Conservation (phyloP, 495 filamentous ascomycete species). For the Tuber calosporum region DNA sequence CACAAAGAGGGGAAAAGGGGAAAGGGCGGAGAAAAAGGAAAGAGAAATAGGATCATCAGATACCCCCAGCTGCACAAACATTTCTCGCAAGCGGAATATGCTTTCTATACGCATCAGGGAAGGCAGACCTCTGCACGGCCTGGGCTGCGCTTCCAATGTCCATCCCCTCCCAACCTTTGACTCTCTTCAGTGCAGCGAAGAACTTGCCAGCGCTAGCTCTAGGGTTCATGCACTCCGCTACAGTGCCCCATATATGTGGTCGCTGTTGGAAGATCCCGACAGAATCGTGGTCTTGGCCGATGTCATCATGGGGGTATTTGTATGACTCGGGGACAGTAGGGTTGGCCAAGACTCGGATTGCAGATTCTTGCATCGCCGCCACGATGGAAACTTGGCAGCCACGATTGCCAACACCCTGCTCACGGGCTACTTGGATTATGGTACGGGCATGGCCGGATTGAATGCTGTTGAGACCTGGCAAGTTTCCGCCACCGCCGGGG, state of each 20-base stretch:
- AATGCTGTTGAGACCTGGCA: not conserved
- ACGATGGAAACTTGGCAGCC: constrained; percentile 7
- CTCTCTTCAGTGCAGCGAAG: not conserved
- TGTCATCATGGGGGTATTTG: constrained; percentile 4
- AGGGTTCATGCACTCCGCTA: not conserved
- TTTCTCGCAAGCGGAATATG: not conserved
- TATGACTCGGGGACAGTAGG: constrained; percentile 5
- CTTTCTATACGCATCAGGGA: not conserved
- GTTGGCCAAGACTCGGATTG: constrained; percentile 6
- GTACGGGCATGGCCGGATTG: constrained; percentile 4
- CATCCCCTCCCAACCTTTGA: not conserved
- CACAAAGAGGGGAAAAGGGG: not conserved
- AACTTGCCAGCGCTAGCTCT: not conserved
- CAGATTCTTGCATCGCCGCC: constrained; percentile 6
- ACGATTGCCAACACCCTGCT: constrained; percentile 6
- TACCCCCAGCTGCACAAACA: not conserved
- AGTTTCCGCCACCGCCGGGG: not conserved
- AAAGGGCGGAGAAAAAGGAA: not conserved
- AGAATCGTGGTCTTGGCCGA: not conserved
- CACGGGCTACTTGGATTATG: not conserved
- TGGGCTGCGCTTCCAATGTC: not conserved
- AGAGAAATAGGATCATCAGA: not conserved
- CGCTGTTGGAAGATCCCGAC: constrained; percentile 1
- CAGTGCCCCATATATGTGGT: not conserved
- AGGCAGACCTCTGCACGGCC: not conserved